These are phyloP conservation scores for Hypoxylon fragiforme DNA, from an alignment of 495 filamentous ascomycete genomes.

Conservation along the genomic window DNA sequence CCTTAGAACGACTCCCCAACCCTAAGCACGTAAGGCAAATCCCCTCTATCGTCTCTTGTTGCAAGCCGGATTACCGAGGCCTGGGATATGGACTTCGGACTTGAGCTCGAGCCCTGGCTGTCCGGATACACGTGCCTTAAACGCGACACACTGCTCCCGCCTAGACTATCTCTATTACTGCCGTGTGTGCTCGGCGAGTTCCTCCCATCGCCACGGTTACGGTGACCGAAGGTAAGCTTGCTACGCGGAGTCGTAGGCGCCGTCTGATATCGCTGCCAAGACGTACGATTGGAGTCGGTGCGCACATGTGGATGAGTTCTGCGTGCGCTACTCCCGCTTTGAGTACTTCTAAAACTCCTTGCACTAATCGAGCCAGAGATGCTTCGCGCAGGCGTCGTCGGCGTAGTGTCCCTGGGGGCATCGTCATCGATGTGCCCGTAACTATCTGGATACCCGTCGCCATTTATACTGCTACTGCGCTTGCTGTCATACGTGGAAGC, in stretches of 20 bases:
- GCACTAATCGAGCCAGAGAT: constrained; percentile 20
- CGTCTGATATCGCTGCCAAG: constrained; percentile 46
- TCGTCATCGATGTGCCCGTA: constrained; percentile 54
- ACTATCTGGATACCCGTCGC: constrained; percentile 37
- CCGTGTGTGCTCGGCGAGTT: constrained; percentile 43
- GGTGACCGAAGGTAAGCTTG: constrained; percentile 6
- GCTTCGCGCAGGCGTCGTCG: constrained; percentile 31
- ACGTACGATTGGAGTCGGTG: constrained; percentile 43
- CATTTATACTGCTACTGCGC: background rate
- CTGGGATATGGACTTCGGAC: constrained; percentile 42
- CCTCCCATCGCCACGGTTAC: constrained; percentile 17
- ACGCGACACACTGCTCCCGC: constrained; percentile 46
- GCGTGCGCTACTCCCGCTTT: background rate
- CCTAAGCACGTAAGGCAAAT: constrained; percentile 49
- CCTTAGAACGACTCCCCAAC: constrained; percentile 23
- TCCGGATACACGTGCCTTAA: constrained; percentile 44
- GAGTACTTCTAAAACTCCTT: background rate
- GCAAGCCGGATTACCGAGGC: constrained; percentile 49
- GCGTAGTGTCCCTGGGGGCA: constrained; percentile 40
- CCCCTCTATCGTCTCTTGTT: constrained; percentile 38
- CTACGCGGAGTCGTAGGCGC: constrained; percentile 58
- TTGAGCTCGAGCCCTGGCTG: constrained; percentile 45
- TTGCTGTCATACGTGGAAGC: constrained; percentile 47
- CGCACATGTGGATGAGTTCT: constrained; percentile 31
- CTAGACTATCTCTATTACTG: background rate